phyloP scores from a whole-genome alignment of 768 basidiomycete species.

The Tylopilus sp. region DNA sequence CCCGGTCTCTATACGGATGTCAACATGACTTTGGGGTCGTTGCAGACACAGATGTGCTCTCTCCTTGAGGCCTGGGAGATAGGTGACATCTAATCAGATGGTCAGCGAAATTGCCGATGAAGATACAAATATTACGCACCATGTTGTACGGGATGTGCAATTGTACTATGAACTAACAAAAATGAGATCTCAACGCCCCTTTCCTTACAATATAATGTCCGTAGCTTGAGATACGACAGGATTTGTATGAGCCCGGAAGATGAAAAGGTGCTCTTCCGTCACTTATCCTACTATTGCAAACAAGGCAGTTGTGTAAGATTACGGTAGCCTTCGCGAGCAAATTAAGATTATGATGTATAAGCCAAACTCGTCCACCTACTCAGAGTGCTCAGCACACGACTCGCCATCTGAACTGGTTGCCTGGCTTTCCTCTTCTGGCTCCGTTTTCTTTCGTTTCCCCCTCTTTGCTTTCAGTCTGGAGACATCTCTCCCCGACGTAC shows the following conservation, averaged over 20 bases:
- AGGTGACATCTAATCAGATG: conserved; percentile 17
- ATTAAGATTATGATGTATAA: neutral
- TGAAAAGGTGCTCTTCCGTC: neutral
- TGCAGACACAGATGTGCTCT: conserved; percentile 26
- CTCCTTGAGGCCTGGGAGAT: conserved; percentile 31
- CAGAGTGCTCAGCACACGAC: conserved; percentile 1
- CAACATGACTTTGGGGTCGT: conserved; percentile 6
- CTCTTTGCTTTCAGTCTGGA: conserved; percentile 4
- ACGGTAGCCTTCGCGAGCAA: neutral
- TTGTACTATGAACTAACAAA: neutral
- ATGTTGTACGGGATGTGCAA: neutral
- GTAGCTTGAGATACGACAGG: no score
- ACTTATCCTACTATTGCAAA: neutral
- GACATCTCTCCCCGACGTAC: neutral
- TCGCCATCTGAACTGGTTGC: conserved; percentile 1
- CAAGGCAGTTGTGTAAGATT: neutral
- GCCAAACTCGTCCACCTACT: neutral
- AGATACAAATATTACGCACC: neutral
- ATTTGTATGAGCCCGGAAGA: neutral
- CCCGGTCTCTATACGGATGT: conserved; percentile 15
- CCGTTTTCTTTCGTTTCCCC: conserved; percentile 4
- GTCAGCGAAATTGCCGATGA: neutral
- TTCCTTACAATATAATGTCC: no score
- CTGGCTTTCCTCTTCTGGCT: conserved; percentile 9
- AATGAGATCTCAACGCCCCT: neutral